Percentiles rank a stretch among this genome's conserved stretches.
These are phyloP conservation scores for Wickerhamomyces sp. DNA, from an alignment of 1,139 yeast genomes.

Conservation along the genomic window DNA sequence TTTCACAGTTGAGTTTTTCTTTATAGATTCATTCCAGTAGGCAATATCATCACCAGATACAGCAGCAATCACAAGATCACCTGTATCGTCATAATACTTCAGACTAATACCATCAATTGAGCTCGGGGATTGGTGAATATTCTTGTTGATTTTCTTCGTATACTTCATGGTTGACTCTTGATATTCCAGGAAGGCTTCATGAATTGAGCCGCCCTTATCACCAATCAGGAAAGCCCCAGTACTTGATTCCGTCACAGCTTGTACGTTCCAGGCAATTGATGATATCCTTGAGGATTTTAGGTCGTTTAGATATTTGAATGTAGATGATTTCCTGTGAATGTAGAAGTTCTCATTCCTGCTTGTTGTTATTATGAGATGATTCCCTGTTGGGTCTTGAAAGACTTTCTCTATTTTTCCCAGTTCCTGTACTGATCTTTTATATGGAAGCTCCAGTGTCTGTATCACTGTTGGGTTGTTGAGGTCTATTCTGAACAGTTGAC, in stretches of 20 bases:
- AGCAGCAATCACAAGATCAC: conserved; percentile 26
- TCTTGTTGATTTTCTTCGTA: conserved; percentile 36
- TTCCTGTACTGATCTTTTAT: conserved; percentile 20
- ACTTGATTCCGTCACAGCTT: conserved; percentile 28
- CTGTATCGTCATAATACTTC: conserved; percentile 15
- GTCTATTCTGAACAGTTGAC: conserved; percentile 46
- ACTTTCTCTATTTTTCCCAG: conserved; percentile 31
- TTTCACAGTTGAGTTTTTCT: conserved; percentile 12
- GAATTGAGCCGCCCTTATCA: conserved; percentile 38
- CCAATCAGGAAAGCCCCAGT: conserved; percentile 49
- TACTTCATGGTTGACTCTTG: conserved; percentile 32
- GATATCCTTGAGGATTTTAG: conserved; percentile 38
- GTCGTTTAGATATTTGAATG: conserved; percentile 35
- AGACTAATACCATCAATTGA: conserved; percentile 32
- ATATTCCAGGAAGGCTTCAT: conserved; percentile 42
- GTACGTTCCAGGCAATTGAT: conserved; percentile 39
- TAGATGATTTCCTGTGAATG: conserved; percentile 33
- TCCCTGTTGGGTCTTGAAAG: conserved; percentile 45
- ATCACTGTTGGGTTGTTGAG: conserved; percentile 50
- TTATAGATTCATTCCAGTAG: conserved; percentile 31
- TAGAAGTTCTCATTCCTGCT: conserved; percentile 40
- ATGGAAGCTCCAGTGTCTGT: conserved; percentile 28
- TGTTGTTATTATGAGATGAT: conserved; percentile 44
- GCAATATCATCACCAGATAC: conserved; percentile 36
- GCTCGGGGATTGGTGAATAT: conserved; percentile 35